Evolutionary conservation across 2,329 filamentous ascomycete species (phyloP).

Genomic region (Pseudogymnoascus sp.): DNA sequence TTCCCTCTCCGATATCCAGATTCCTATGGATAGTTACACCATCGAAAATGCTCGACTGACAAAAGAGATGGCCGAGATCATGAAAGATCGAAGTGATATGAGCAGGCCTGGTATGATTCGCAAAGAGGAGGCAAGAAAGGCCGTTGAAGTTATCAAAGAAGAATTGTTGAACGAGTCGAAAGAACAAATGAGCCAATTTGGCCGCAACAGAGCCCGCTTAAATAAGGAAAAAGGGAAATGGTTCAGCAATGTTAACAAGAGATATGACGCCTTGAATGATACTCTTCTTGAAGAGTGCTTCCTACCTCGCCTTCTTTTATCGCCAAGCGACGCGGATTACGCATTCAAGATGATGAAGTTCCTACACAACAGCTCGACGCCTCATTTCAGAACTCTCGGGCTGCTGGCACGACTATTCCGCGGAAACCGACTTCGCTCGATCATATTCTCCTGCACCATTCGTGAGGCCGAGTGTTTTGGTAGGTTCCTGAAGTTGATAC

Average conservation of each 20-base stretch:
- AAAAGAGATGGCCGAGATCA: constrained; percentile 57
- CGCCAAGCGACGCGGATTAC: constrained; percentile 81
- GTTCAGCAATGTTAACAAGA: constrained; percentile 60
- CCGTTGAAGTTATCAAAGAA: constrained; percentile 59
- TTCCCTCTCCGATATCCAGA: constrained; percentile 69
- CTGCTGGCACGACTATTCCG: constrained; percentile 79
- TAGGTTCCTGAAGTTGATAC: constrained; percentile 73
- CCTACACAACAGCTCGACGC: constrained; percentile 74
- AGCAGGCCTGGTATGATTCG: constrained; percentile 55
- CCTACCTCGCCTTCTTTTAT: constrained; percentile 77
- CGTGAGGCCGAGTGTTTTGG: constrained; percentile 91
- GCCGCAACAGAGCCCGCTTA: constrained; percentile 59
- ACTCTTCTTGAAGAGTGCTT: constrained; percentile 83
- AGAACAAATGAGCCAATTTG: constrained; percentile 57
- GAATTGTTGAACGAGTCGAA: constrained; percentile 66
- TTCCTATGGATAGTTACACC: constrained; percentile 70
- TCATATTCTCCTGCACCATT: constrained; percentile 84
- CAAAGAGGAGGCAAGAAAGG: constrained; percentile 62
- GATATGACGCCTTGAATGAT: constrained; percentile 61
- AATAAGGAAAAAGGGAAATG: constrained; percentile 69
- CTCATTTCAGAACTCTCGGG: constrained; percentile 78
- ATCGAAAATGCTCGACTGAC: constrained; percentile 63
- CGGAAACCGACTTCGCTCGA: constrained; percentile 66
- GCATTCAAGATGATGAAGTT: constrained; percentile 79
- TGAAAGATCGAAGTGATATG: constrained; percentile 65